Evolutionary conservation across 805 yeast genomes (phyloP).

Genomic region (Jamesozyma spencerorum): DNA sequence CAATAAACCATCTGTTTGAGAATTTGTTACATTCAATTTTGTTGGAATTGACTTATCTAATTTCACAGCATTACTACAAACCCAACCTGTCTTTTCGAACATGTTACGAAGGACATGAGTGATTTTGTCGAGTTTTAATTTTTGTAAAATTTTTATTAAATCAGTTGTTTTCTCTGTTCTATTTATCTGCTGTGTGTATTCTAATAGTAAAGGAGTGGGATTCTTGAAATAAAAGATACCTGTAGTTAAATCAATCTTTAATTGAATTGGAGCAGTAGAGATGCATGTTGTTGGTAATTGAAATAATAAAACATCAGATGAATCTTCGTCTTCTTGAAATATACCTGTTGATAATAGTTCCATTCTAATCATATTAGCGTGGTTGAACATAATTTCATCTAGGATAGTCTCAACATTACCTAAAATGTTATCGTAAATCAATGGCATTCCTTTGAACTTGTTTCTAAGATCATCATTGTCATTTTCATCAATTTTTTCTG

Average conservation of each 20-base stretch:
- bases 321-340: slow-evolving; percentile 27
- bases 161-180: slow-evolving; percentile 21
- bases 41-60: slow-evolving; percentile 18
- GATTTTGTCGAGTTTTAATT: slow-evolving; percentile 26
- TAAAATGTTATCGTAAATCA: slow-evolving; percentile 19
- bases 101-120: slow-evolving; percentile 24
- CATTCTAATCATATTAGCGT: slow-evolving; percentile 26
- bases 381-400: slow-evolving; percentile 30
- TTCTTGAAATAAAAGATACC: slow-evolving; percentile 29
- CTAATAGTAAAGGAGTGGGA: slow-evolving; percentile 23
- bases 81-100: slow-evolving; percentile 32
- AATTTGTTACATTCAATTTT: slow-evolving; percentile 5
- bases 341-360: slow-evolving; percentile 24
- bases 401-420: slow-evolving; percentile 26
- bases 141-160: slow-evolving; percentile 21
- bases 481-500: neutral
- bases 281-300: slow-evolving; percentile 29
- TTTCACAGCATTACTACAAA: slow-evolving; percentile 22
- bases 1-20: slow-evolving; percentile 8
- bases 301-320: slow-evolving; percentile 22
- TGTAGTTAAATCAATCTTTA: slow-evolving; percentile 26
- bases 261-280: slow-evolving; percentile 25
- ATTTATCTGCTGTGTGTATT: slow-evolving; percentile 24
- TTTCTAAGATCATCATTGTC: neutral
- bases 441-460: slow-evolving; percentile 10